Base-by-base conservation (phyloP, 192 early-diverging fungal genomes). In the Mortierella alpina region DNA sequence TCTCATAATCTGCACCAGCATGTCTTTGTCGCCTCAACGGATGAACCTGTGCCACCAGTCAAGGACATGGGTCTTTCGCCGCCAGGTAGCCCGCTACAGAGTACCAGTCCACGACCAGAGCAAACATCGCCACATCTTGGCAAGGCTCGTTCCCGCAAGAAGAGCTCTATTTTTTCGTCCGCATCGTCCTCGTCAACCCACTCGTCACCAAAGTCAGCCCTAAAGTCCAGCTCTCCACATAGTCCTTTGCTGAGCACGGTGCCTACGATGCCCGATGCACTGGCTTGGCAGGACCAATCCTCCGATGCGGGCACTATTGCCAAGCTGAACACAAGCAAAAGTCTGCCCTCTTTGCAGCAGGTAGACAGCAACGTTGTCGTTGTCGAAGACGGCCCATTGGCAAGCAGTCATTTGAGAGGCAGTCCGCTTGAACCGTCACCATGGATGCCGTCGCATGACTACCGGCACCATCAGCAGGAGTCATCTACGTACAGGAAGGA, bases 31-130 rank as follows among this genome's bases (percentile, higher is more conserved):
- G 49, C 73, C n/a, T 42, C 65, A 13, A 68, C 65, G 0, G 73
- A 75, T 54, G 73, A 62, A 47, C 73, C 73, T n/a, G 73, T 68
- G 5, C 65, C 64, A 5, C 49, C 15, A 17, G 13, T 68, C 8
- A 59, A 54, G 47, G 66, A 60, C 11, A 2, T 63, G 7, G 20
- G 20, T 23, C 20, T 66, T 11, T 75, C 73, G 22, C 73, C 64
- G 17, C 65, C 73, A 4, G 41, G 42, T 4, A 75, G 65, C 39
- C 65, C 69, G 9, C 6, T 71, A 5, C 31, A 31, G 31, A 31
- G 31, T 3, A 31, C 3, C 44, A 54, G 40, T 49, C 13, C 44
- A 49, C 55, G 66, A 11, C 44, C 31, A 13, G 14, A 23, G 11
- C 60, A 63, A 13, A 40, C 31, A 6, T 14, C 15, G 9, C 20